These are phyloP conservation scores for Penstemon davidsonii DNA, from an alignment of 257 asterid species.

Conservation along the genomic window DNA sequence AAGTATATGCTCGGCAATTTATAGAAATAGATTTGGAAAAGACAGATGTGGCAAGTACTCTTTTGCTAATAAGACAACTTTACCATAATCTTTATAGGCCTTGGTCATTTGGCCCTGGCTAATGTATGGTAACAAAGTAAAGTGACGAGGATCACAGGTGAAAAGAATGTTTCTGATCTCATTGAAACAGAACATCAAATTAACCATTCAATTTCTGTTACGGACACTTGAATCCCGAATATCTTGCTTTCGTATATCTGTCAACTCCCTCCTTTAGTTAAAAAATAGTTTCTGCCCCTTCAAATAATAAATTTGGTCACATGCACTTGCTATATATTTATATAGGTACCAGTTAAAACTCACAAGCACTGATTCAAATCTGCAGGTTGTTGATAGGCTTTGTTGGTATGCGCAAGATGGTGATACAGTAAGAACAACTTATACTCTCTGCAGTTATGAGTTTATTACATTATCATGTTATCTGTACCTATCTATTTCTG, in stretches of 20 bases:
- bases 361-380: constrained; percentile 19
- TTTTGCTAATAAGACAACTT: neutral
- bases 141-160: neutral
- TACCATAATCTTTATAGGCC: neutral
- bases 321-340: constrained; percentile 11
- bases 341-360: constrained; percentile 7
- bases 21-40: neutral
- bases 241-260: constrained; percentile 10
- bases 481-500: neutral
- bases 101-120: neutral
- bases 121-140: neutral
- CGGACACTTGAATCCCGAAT: neutral
- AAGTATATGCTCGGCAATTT: neutral
- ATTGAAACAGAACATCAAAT: neutral
- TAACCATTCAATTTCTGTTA: neutral
- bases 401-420: constrained; percentile 62
- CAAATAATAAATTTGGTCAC: constrained; percentile 5
- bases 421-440: constrained; percentile 51
- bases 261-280: neutral
- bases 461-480: neutral
- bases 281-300: neutral
- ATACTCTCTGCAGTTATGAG: constrained; percentile 5
- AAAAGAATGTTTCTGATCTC: neutral
- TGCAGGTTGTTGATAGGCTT: constrained; percentile 59
- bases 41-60: too few relatives aligned